Percentiles rank a stretch among this genome's conserved stretches.
Evolutionary conservation across 495 filamentous ascomycete genomes (phyloP).

Genomic region (Rostrohypoxylon terebratum): DNA sequence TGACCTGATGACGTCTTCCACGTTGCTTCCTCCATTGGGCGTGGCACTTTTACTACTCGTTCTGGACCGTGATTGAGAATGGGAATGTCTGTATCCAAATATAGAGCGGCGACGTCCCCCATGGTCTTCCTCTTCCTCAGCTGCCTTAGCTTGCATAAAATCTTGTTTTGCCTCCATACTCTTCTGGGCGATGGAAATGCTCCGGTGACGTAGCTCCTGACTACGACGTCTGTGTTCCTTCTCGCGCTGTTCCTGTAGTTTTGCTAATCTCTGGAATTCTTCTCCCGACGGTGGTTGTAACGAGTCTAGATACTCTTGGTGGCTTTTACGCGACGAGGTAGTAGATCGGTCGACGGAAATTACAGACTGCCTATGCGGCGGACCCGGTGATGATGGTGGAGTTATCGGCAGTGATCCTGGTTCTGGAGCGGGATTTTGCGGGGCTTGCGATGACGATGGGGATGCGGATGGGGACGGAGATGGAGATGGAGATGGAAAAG

Average conservation of each 20-base stretch:
- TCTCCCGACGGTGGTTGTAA: constrained; percentile 58
- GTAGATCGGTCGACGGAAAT: constrained; percentile 14
- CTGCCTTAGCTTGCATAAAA: constrained; percentile 44
- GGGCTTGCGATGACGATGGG: constrained; percentile 16
- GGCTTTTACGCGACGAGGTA: constrained; percentile 36
- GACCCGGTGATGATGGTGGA: constrained; percentile 38
- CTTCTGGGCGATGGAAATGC: constrained; percentile 31
- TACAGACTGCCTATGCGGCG: constrained; percentile 11
- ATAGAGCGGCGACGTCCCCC: constrained; percentile 1
- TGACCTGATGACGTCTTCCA: constrained; percentile 38
- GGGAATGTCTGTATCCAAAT: constrained; percentile 19
- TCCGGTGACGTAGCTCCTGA: constrained; percentile 51
- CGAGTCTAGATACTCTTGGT: constrained; percentile 62
- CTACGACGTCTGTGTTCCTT: constrained; percentile 52
- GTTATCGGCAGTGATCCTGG: constrained; percentile 38
- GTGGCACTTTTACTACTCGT: constrained; percentile 14
- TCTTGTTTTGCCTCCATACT: constrained; percentile 46
- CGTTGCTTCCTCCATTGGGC: not conserved
- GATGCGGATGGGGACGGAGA: constrained; percentile 16
- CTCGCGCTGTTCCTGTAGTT: constrained; percentile 61
- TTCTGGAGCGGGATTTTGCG: constrained; percentile 25
- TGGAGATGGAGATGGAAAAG: constrained; percentile 20
- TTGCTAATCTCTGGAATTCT: constrained; percentile 57
- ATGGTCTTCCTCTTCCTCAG: constrained; percentile 23
- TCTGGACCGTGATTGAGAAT: constrained; percentile 18